Evolutionary conservation across 2,329 filamentous ascomycete genomes (phyloP).

Genomic region (Blastomyces emzantsi): DNA sequence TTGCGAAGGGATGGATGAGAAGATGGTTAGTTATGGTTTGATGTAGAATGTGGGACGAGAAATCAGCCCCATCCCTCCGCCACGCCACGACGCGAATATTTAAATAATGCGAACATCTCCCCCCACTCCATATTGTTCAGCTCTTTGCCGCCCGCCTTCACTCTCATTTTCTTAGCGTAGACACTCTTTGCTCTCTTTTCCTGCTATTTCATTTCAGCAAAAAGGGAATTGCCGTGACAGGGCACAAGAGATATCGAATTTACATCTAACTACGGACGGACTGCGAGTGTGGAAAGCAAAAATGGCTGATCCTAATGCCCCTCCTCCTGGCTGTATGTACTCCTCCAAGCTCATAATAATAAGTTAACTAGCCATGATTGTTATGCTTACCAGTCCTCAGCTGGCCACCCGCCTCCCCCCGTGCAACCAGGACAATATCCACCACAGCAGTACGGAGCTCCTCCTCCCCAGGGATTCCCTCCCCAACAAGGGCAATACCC

Average conservation of each 20-base stretch:
- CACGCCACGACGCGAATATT: too few species aligned
- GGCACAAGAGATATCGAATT: too few species aligned
- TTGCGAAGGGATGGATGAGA: too few species aligned
- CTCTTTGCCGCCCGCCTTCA: too few species aligned
- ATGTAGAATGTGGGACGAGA: not conserved
- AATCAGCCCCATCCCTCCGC: too few species aligned
- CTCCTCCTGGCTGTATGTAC: slow-evolving; percentile 2
- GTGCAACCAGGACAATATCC: slow-evolving; percentile 4
- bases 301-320: not conserved
- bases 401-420: not conserved
- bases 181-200: not conserved
- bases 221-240: too few species aligned
- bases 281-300: not conserved
- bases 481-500: not conserved
- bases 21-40: too few species aligned
- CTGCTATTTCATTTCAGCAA: not conserved
- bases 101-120: too few species aligned
- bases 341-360: not conserved
- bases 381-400: not conserved
- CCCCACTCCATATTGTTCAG: too few species aligned
- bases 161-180: not conserved
- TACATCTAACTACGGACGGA: not conserved
- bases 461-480: not conserved
- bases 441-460: not conserved
- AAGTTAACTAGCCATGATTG: not conserved